phyloP scores from a whole-genome alignment of 1,284 basidiomycete genomes.

The Golubevia pallescens region DNA sequence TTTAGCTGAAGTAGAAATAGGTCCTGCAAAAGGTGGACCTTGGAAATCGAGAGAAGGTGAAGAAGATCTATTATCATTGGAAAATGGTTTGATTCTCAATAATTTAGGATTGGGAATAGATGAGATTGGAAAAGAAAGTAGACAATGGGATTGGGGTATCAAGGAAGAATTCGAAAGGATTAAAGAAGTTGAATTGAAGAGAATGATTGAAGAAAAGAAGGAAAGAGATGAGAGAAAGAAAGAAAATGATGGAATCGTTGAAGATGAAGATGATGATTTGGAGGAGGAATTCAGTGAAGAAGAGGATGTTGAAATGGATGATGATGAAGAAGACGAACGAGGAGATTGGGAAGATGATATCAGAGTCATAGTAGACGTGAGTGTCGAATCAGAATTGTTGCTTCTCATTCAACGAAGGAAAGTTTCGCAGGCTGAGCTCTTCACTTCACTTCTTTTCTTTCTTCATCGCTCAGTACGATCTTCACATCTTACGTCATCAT shows the following conservation, averaged over 20 bases:
- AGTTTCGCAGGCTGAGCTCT: no score
- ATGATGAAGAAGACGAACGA: not conserved
- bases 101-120: not conserved
- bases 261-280: not conserved
- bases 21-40: slow-evolving; percentile 13
- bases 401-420: no score
- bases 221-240: not conserved
- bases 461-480: slow-evolving; percentile 36
- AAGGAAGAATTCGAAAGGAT: slow-evolving; percentile 3
- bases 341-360: not conserved
- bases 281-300: not conserved
- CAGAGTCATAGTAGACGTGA: not conserved
- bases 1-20: slow-evolving; percentile 11
- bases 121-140: slow-evolving; percentile 12
- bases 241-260: not conserved
- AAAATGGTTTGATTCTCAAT: not conserved
- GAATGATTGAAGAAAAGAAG: not conserved
- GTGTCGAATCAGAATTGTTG: not conserved
- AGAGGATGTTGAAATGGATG: not conserved
- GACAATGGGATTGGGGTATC: slow-evolving; percentile 16
- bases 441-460: no score
- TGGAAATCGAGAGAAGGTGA: slow-evolving; percentile 5
- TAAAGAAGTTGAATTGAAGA: slow-evolving; percentile 6
- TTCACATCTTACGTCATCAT: slow-evolving; percentile 50
- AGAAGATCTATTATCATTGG: not conserved